Base-by-base conservation (phyloP, 108 stramenopile species). In the Conticribra weissflogii region DNA sequence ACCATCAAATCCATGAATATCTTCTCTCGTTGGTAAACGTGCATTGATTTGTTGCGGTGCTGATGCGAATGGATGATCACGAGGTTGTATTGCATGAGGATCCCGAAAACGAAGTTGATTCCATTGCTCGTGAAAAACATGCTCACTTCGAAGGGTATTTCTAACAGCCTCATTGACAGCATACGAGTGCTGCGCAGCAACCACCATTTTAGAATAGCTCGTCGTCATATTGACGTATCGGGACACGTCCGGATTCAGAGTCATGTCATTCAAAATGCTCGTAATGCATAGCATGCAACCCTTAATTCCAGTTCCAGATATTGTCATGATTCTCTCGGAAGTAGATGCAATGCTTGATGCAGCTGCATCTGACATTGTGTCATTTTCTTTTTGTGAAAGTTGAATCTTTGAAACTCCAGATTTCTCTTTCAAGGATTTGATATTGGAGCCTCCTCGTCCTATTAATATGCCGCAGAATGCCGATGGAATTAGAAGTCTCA, bases 381-480 rank as follows among this genome's bases (percentile, higher is more conserved):
- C 66, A 1, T 52, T 30, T 34, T 86, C 86, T 67, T 90, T 90
- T 15, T 83, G 83, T 23, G 92, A 88, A 22, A 93, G 57, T 32
- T 88, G 82, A 49, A 93, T 85, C 31, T 76, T 80, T 36, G 86
- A 66, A 18, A 86, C 86, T 5, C 83, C 83, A 33, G 88, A 86
- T 52, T 82, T 34, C 48, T 89, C 92, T 61, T 86, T 86, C 66
- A 93, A 73, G n/a, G 63, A 55, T 49, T 89, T 88, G 66, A 93
- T 90, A 63, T 88, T 90, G 0, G 89, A 66, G 29, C 92, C 92
- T 33, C 66, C 77, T 50, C 87, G 89, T 19, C 92, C 92, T 32
- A 93, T 93, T 8, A 93, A 81, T 89, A 90, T 93, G 2, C 92
- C 92, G 73, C 92, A 90, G 53, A 80, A 81, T 31, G 89, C 72